Conservation (phyloP, 345 rosid genomes). For the Kernera saxatilis region DNA sequence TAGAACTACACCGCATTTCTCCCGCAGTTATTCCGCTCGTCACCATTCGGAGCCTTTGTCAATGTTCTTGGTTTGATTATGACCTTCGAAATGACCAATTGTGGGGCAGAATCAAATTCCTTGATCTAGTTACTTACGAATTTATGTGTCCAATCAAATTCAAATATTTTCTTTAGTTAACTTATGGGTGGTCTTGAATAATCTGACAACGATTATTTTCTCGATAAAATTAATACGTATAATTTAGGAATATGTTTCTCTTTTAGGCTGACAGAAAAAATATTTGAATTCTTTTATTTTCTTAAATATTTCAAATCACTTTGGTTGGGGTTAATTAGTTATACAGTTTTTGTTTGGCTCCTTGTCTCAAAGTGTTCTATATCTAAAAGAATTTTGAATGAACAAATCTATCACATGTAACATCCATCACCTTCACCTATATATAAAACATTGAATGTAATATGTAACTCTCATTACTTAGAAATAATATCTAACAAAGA, state of each 20-base stretch:
- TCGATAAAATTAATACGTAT: not conserved
- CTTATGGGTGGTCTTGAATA: not conserved
- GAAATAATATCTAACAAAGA: not conserved
- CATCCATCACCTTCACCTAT: not conserved
- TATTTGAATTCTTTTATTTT: too few species aligned
- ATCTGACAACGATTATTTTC: not conserved
- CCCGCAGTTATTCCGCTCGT: too few species aligned
- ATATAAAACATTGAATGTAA: not conserved
- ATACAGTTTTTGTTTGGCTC: too few species aligned
- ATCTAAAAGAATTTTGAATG: not conserved
- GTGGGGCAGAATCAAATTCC: not conserved
- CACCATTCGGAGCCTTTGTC: too few species aligned
- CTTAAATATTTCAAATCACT: too few species aligned
- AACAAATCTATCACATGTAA: not conserved
- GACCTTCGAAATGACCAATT: not conserved
- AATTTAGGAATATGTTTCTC: not conserved
- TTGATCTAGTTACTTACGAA: not conserved
- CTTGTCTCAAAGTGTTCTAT: too few species aligned
- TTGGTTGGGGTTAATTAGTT: too few species aligned
- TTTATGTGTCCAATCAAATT: not conserved
- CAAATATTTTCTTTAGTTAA: not conserved
- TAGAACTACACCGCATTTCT: too few species aligned
- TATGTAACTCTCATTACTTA: too few species aligned
- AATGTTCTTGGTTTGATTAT: not conserved
- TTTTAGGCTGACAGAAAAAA: not conserved